Conservation (phyloP, 2,329 filamentous ascomycete genomes). For the Penicillium verrucosum region DNA sequence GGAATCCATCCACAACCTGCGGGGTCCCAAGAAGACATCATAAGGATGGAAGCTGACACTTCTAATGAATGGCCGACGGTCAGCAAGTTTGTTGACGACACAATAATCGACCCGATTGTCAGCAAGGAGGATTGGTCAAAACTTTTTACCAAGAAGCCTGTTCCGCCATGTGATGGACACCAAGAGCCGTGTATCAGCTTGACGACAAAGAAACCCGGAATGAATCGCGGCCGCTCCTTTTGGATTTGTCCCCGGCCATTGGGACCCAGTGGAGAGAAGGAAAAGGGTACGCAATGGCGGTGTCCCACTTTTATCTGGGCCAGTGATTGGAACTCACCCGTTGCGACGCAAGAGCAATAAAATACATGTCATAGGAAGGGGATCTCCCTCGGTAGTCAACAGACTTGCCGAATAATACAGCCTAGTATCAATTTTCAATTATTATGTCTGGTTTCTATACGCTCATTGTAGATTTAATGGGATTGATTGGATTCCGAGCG, state of each 20-base stretch:
- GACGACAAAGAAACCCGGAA: conserved; percentile 81
- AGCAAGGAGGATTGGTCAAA: conserved; percentile 82
- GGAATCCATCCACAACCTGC: background rate
- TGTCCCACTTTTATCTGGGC: conserved; percentile 79
- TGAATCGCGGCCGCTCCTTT: conserved; percentile 69
- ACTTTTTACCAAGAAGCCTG: conserved; percentile 69
- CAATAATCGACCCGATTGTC: conserved; percentile 64
- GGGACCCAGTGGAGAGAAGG: conserved; percentile 80
- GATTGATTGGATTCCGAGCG: background rate
- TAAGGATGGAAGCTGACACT: background rate
- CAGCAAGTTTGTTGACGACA: conserved; percentile 35
- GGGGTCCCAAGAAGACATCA: background rate
- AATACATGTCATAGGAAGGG: background rate
- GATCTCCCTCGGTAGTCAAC: background rate
- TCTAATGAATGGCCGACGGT: conserved; percentile 5
- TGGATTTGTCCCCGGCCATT: conserved; percentile 73
- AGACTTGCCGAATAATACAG: background rate
- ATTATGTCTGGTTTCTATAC: background rate
- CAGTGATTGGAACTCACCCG: conserved; percentile 56
- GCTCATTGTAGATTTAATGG: background rate
- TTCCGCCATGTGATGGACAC: conserved; percentile 78
- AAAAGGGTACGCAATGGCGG: conserved; percentile 79
- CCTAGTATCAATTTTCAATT: background rate
- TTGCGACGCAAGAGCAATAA: background rate
- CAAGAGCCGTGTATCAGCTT: conserved; percentile 79